Conservation (phyloP, 371 early-diverging fungal species). For the Rhizopus sp. region DNA sequence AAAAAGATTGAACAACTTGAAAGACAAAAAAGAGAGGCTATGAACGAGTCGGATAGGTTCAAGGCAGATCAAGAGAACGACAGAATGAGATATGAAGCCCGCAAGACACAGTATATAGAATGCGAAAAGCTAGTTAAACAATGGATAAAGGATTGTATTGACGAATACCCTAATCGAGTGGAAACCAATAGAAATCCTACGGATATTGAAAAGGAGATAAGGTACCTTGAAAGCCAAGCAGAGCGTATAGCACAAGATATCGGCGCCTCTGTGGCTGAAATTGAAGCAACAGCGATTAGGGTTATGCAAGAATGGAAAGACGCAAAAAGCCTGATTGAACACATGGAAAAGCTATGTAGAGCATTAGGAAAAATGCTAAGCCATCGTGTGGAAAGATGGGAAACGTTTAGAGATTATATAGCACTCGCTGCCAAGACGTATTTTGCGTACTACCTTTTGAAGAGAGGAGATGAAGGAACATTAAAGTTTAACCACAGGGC, state of each 20-base stretch:
- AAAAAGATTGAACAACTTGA: conserved; percentile 14
- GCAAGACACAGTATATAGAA: background rate
- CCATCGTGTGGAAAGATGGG: conserved; percentile 67
- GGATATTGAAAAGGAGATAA: conserved; percentile 52
- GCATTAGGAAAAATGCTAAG: conserved; percentile 54
- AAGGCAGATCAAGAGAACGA: background rate
- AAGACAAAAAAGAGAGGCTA: background rate
- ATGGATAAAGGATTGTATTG: conserved; percentile 50
- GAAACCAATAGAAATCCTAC: conserved; percentile 45
- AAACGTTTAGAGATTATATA: conserved; percentile 71
- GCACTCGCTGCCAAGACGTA: conserved; percentile 69
- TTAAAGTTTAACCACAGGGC: conserved; percentile 82
- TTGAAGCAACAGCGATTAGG: conserved; percentile 51
- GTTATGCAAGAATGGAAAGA: conserved; percentile 54
- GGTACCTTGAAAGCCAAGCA: background rate
- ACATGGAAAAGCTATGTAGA: conserved; percentile 42
- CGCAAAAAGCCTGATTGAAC: conserved; percentile 59
- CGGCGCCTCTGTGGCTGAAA: conserved; percentile 56
- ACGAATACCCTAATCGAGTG: conserved; percentile 69
- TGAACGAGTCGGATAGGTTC: background rate
- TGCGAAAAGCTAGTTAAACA: conserved; percentile 24
- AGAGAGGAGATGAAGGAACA: conserved; percentile 88
- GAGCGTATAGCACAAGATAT: background rate
- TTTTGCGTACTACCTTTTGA: conserved; percentile 74
- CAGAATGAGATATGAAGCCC: conserved; percentile 8